These are phyloP conservation scores for Graphilbum fragrans DNA, from an alignment of 2,329 filamentous ascomycete species.

Conservation along the genomic window DNA sequence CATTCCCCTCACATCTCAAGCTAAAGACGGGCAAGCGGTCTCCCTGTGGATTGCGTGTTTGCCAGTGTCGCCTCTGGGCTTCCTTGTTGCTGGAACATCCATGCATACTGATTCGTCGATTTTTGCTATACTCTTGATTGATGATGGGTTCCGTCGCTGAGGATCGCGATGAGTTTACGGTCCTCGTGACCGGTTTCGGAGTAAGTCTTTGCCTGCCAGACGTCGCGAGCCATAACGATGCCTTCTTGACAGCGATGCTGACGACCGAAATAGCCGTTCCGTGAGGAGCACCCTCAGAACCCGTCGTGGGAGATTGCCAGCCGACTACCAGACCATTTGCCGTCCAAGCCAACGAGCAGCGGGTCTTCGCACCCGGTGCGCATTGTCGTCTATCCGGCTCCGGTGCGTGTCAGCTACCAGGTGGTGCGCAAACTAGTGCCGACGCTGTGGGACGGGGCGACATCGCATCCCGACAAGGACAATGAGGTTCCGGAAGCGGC, in stretches of 20 bases:
- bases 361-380: constrained; percentile 36
- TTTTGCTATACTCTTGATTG: too few species aligned
- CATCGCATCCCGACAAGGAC: too few species aligned
- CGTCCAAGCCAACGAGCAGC: constrained; percentile 16
- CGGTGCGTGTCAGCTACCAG: constrained; percentile 61
- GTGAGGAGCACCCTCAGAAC: constrained; percentile 57
- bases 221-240: too few species aligned
- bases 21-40: too few species aligned
- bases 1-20: too few species aligned
- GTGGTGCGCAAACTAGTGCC: constrained; percentile 53
- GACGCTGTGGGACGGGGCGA: constrained; percentile 36
- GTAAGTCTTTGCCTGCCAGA: constrained; percentile 37
- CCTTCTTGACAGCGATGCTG: constrained; percentile 1
- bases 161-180: constrained; percentile 36
- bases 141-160: constrained; percentile 17
- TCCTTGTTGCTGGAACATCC: too few species aligned
- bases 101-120: too few species aligned
- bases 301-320: constrained; percentile 71
- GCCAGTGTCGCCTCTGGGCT: too few species aligned
- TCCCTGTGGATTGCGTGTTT: too few species aligned
- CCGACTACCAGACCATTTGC: constrained; percentile 53
- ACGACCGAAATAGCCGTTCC: constrained; percentile 51
- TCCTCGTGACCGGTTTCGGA: constrained; percentile 50
- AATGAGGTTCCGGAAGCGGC: background rate
- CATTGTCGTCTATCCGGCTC: constrained; percentile 51